Evolutionary conservation across 176 grass and related monocot species (phyloP).

Genomic region (Miscanthus lutarioriparius): DNA sequence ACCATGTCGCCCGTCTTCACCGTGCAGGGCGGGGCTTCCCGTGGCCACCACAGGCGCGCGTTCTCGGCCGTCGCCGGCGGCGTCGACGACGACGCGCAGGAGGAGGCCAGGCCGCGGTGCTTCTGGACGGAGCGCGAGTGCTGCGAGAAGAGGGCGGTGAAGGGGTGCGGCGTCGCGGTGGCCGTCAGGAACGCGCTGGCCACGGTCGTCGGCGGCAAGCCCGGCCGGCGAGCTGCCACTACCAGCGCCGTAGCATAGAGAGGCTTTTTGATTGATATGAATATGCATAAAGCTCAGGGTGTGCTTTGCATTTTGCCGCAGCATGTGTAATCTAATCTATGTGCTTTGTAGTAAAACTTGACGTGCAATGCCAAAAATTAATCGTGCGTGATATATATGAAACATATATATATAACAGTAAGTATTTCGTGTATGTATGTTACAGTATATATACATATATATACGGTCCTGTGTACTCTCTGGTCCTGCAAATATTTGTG

Average conservation of each 20-base stretch:
- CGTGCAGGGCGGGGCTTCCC: background rate
- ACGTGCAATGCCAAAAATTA: conserved; percentile 20
- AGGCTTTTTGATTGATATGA: background rate
- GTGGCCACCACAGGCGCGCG: conserved; percentile 16
- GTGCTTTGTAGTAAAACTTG: conserved; percentile 10
- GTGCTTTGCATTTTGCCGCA: conserved; percentile 44
- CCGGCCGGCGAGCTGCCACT: conserved; percentile 13
- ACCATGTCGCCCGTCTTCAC: conserved; percentile 51
- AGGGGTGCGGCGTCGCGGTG: conserved; percentile 37
- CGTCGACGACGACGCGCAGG: background rate
- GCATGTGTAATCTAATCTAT: conserved; percentile 20
- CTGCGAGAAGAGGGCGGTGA: conserved; percentile 35
- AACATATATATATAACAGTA: conserved; percentile 21
- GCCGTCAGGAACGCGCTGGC: conserved; percentile 37
- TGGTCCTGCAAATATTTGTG: conserved; percentile 39
- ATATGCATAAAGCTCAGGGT: conserved; percentile 6
- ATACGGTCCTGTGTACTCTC: too few species aligned
- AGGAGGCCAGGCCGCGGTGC: conserved; percentile 7
- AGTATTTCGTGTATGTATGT: too few species aligned
- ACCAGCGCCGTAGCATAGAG: conserved; percentile 9
- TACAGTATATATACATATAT: too few species aligned
- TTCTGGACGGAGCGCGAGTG: conserved; percentile 39
- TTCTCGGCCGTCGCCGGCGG: conserved; percentile 22
- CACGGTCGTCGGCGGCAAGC: conserved; percentile 38
- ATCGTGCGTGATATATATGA: background rate